Conservation (phyloP, 2,329 filamentous ascomycete species). For the Penicillium aurantiogriseum region DNA sequence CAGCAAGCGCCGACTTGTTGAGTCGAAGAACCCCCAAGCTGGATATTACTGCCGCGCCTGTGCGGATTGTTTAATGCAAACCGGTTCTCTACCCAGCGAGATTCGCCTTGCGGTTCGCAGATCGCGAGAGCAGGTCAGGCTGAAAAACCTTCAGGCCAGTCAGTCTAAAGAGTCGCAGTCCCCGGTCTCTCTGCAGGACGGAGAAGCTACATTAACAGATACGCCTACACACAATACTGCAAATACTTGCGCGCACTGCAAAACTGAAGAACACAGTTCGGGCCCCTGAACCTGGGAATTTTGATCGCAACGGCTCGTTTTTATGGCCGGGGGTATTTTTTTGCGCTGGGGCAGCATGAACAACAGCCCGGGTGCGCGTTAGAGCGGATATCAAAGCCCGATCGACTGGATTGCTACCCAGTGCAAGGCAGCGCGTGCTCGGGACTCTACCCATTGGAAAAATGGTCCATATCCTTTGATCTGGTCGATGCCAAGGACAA, state of each 20-base stretch:
- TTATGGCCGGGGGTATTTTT: not conserved
- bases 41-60: slow-evolving; percentile 10
- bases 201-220: not conserved
- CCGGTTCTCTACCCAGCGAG: not conserved
- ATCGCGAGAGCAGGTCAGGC: slow-evolving; percentile 1
- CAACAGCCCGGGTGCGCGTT: not conserved
- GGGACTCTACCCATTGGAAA: not conserved
- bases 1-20: slow-evolving; percentile 8
- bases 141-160: not conserved
- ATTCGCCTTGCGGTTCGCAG: not conserved
- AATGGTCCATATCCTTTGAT: not conserved
- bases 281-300: not conserved
- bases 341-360: not conserved
- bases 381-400: not conserved
- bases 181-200: not conserved
- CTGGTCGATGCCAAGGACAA: not conserved
- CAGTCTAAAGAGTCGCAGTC: not conserved
- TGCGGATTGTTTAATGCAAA: not conserved
- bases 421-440: not conserved
- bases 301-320: not conserved
- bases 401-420: not conserved
- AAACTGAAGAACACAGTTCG: not conserved
- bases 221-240: not conserved
- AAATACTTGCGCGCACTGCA: not conserved
- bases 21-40: not conserved